Evolutionary conservation across 306 rosid genomes (phyloP), one percentile per base, ranked within the genome.

Genomic region (Albizia julibrissin): DNA sequence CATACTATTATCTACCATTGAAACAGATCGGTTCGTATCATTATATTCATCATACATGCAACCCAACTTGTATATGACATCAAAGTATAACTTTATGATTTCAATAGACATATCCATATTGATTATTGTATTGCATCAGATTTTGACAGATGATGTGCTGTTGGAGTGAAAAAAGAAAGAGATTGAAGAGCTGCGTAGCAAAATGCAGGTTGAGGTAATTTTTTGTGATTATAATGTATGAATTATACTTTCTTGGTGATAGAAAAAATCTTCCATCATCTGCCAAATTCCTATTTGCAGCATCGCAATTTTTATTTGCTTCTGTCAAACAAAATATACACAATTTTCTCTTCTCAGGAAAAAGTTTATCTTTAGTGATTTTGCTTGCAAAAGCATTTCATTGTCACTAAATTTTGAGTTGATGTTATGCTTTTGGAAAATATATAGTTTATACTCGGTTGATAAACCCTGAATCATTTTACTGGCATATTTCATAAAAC

Each of bases 91-190:
- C n/a, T n/a, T n/a, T n/a, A n/a, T n/a, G n/a, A n/a, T n/a, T n/a
- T n/a, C n/a, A n/a, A n/a, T n/a, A n/a, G n/a, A n/a, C n/a, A n/a
- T n/a, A n/a, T n/a, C n/a, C n/a, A n/a, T n/a, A n/a, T n/a, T n/a
- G n/a, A n/a, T n/a, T n/a, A n/a, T n/a, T n/a, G n/a, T n/a, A n/a
- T n/a, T n/a, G n/a, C 79, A 74, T 72, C 90, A 95, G 99, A 91
- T 95, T 86, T 88, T 95, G 86, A 95, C 99, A 49, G 99, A 95
- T 90, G 99, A 98, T 85, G 99, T 98, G 84, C 86, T 93, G 85
- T 85, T 95, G 84, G 93, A 93, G 89, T 97, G 97, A 95, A n/a
- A n/a, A n/a, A n/a, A 88, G 86, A 95, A 87, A 74, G 99, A 93
- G 88, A 93, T 95, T 88, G 98, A 93, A 89, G 96, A 91, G 79